These are phyloP conservation scores for Pseudogymnoascus sp. DNA, from an alignment of 2,329 filamentous ascomycete genomes.

Conservation along the genomic window DNA sequence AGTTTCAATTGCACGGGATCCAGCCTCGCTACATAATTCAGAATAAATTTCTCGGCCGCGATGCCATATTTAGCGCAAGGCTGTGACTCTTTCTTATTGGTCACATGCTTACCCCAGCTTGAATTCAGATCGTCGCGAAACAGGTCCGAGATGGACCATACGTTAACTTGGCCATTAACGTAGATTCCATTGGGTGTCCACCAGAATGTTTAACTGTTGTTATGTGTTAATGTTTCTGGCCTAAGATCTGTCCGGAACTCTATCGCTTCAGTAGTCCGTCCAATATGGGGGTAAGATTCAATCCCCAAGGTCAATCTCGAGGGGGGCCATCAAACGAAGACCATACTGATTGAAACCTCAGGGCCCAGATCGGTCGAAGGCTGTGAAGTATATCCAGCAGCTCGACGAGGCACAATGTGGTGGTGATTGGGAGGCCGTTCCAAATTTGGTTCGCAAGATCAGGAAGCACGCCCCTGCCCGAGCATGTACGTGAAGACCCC, in stretches of 20 bases:
- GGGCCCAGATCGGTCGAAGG: slow-evolving; percentile 54
- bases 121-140: slow-evolving; percentile 6
- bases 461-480: slow-evolving; percentile 85
- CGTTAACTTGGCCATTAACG: neutral
- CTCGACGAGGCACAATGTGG: slow-evolving; percentile 83
- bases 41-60: slow-evolving; percentile 4
- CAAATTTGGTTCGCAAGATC: slow-evolving; percentile 85
- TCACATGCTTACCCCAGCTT: neutral
- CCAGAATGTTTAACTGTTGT: slow-evolving; percentile 7
- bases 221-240: slow-evolving; percentile 4
- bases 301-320: slow-evolving; percentile 1
- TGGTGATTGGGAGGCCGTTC: slow-evolving; percentile 76
- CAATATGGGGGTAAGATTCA: slow-evolving; percentile 3
- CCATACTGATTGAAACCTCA: neutral
- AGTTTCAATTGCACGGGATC: neutral
- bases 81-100: neutral
- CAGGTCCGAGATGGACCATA: neutral
- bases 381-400: slow-evolving; percentile 67
- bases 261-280: neutral
- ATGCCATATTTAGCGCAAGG: slow-evolving; percentile 2
- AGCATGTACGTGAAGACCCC: slow-evolving; percentile 53
- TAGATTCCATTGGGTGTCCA: neutral
- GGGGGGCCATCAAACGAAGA: neutral
- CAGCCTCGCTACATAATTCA: slow-evolving; percentile 7
- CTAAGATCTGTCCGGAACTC: slow-evolving; percentile 4